Evolutionary conservation across 2,329 filamentous ascomycete species (phyloP), one percentile per base, ranked within the genome.

Genomic region (Colletotrichum scovillei): DNA sequence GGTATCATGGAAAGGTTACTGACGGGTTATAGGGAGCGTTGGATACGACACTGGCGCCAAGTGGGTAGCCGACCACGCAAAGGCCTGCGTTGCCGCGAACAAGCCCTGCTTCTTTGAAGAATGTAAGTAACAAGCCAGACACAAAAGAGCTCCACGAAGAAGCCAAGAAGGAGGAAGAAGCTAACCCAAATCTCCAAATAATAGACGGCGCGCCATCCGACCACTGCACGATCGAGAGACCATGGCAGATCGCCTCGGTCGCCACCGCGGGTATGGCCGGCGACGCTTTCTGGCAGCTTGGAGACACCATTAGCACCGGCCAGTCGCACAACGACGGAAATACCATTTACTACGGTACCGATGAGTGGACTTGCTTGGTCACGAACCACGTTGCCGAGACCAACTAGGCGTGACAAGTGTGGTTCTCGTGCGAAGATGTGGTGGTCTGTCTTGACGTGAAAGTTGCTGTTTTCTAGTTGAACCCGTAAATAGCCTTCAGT

Each of bases 151-250:
- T 3, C 14, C 19, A 19, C 4, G 3, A n/a, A 24, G 2, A 28
- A 26, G 3, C 16, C 4, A 5, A 5, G 11, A 4, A 11, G 19
- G 8, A 0, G 28, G 0, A 7, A 42, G 3, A 14, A 14, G 14
- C 65, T 67, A 1, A 71, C 22, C n/a, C 5, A 49, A 19, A 28
- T 22, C 19, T 35, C 9, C 11, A 30, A 32, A 26, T 4, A 1
- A 2, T 26, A 80, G 79, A 80, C 38, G 79, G 79, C 28, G 72
- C 76, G 52, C 72, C 76, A 6, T 67, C 63, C 14, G 73, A 78
- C 59, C 77, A 80, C 72, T 81, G 80, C 73, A 63, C 75, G 56
- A 81, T 82, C 75, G 92, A 92, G 69, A 81, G 82, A 76, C 88
- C 91, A 75, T 88, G 83, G 76, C 75, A 85, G 69, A 64, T 77